Conservation (phyloP, 441 rosid genomes). For the Gossypium davidsonii region DNA sequence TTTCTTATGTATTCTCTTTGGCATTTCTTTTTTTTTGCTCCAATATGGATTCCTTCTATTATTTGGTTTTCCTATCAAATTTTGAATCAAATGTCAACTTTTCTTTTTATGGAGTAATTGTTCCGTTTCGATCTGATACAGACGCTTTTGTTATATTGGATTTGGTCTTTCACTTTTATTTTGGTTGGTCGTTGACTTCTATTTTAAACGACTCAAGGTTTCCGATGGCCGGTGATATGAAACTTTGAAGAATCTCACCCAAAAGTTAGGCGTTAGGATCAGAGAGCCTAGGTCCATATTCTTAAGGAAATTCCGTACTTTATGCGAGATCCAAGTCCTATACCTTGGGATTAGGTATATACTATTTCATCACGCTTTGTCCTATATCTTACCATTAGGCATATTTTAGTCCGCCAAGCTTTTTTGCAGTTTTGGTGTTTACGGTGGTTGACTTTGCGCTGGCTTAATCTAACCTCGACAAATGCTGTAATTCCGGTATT, state of each 20-base stretch:
- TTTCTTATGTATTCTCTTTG: not conserved
- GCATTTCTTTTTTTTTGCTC: not conserved
- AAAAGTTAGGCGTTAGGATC: not conserved
- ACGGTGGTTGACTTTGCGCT: not conserved
- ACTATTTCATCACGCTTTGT: no score
- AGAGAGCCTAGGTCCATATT: not conserved
- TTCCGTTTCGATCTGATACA: not conserved
- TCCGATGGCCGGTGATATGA: not conserved
- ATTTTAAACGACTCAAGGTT: not conserved
- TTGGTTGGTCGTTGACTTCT: not conserved
- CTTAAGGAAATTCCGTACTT: not conserved
- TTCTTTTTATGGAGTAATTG: not conserved
- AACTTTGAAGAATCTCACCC: not conserved
- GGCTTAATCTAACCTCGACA: not conserved
- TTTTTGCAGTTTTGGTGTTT: not conserved
- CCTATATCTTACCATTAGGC: not conserved
- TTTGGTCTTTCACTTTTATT: not conserved
- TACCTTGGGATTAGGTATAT: not conserved
- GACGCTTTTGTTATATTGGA: not conserved
- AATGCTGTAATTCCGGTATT: not conserved
- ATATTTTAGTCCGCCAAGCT: not conserved
- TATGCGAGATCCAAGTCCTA: not conserved
- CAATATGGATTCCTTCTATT: not conserved
- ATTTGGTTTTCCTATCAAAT: constrained; percentile 4
- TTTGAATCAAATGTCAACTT: not conserved